Percentiles rank a stretch among this genome's conserved stretches.
These are phyloP conservation scores for Barnettozyma vustinii DNA, from an alignment of 805 yeast genomes.

Conservation along the genomic window DNA sequence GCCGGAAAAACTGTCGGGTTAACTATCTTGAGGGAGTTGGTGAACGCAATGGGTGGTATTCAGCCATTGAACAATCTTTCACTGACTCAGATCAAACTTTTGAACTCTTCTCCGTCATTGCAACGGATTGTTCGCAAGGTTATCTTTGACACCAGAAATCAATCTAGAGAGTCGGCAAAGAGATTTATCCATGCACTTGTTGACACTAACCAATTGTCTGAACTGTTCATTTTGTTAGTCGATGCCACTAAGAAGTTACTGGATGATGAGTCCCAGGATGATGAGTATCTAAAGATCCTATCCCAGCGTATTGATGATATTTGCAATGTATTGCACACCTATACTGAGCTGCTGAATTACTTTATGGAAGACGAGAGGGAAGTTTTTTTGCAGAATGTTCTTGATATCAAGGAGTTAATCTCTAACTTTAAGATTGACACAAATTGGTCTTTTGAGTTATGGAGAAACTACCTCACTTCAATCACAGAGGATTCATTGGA, in stretches of 20 bases:
- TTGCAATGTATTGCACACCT: constrained; percentile 59
- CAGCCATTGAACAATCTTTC: constrained; percentile 65
- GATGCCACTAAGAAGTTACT: constrained; percentile 39
- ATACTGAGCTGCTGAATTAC: constrained; percentile 50
- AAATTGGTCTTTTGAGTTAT: constrained; percentile 70
- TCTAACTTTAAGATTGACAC: constrained; percentile 41
- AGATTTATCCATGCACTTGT: constrained; percentile 44
- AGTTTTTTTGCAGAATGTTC: constrained; percentile 31
- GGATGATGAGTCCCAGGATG: constrained; percentile 26
- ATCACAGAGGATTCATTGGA: constrained; percentile 16
- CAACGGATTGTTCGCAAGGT: constrained; percentile 48
- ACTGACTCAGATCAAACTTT: constrained; percentile 52
- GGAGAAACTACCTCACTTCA: constrained; percentile 49
- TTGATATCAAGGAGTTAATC: constrained; percentile 37
- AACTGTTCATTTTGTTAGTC: constrained; percentile 61
- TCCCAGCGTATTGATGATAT: constrained; percentile 72
- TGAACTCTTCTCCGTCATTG: constrained; percentile 60
- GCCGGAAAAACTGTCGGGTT: constrained; percentile 53
- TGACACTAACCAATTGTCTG: constrained; percentile 44
- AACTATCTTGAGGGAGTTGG: constrained; percentile 59
- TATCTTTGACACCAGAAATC: constrained; percentile 47
- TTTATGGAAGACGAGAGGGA: constrained; percentile 33
- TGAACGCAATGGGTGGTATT: constrained; percentile 75
- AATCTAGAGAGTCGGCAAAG: constrained; percentile 40
- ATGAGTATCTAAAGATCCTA: constrained; percentile 55